Conservation (phyloP, 2,329 filamentous ascomycete species). For the Colletotrichum sp. region DNA sequence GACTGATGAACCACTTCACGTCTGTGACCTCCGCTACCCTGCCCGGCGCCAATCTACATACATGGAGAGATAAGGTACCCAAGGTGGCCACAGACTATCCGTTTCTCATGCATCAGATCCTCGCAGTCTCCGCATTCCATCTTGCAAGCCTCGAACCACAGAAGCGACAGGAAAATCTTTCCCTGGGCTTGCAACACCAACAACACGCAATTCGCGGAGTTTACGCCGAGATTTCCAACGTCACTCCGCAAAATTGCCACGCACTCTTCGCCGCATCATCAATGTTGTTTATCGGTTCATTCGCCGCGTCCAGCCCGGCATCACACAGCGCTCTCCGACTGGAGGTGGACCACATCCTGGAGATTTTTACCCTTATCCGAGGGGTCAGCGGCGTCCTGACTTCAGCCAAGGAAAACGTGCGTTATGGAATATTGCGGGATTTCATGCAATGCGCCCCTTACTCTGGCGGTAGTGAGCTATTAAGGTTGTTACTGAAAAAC, state of each 20-base stretch:
- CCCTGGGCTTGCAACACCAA: not conserved
- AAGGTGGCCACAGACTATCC: not conserved
- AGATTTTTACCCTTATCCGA: not conserved
- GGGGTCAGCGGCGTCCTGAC: not conserved
- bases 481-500: not conserved
- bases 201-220: not conserved
- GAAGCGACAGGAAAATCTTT: not conserved
- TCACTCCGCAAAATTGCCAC: not conserved
- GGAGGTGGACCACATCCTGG: not conserved
- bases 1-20: not conserved
- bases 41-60: not conserved
- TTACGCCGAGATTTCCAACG: not conserved
- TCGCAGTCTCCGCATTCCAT: not conserved
- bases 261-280: not conserved
- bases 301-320: not conserved
- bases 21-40: not conserved
- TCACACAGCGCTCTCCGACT: fast-evolving
- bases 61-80: not conserved
- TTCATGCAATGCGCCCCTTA: not conserved
- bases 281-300: not conserved
- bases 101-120: not conserved
- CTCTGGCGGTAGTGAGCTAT: not conserved
- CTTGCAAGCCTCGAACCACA: not conserved
- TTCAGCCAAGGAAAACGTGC: not conserved
- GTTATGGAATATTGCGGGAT: not conserved